Conservation (phyloP, 2,329 filamentous ascomycete species). For the Septoria linicola region DNA sequence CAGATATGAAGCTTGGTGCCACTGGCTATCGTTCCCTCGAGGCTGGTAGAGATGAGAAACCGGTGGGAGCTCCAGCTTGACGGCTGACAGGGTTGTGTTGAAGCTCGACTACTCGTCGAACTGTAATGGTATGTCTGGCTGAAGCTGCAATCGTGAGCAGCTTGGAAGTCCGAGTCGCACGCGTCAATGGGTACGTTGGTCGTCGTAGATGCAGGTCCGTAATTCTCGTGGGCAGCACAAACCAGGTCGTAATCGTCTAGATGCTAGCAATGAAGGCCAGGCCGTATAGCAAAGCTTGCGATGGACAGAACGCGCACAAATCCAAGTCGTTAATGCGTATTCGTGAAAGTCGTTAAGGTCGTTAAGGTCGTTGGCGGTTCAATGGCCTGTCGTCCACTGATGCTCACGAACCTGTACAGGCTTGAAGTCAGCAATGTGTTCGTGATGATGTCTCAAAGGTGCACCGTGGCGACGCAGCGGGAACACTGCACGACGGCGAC, state of each 20-base stretch:
- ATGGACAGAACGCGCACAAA: constrained; percentile 26
- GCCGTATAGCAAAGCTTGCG: constrained; percentile 28
- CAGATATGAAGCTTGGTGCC: constrained; percentile 65
- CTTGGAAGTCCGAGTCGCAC: constrained; percentile 1
- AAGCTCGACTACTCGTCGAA: constrained; percentile 25
- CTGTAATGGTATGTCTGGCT: neutral
- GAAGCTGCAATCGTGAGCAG: too few relatives aligned
- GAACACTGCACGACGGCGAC: constrained; percentile 35
- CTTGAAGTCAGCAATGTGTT: constrained; percentile 23
- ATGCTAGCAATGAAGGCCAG: constrained; percentile 30
- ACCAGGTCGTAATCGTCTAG: constrained; percentile 24
- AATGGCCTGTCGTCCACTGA: constrained; percentile 33
- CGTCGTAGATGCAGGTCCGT: constrained; percentile 16
- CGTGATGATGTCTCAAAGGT: constrained; percentile 20
- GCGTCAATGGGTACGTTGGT: constrained; percentile 11
- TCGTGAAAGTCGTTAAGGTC: constrained; percentile 37
- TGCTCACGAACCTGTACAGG: constrained; percentile 25
- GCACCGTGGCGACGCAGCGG: constrained; percentile 25
- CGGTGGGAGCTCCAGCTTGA: constrained; percentile 92
- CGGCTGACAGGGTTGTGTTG: constrained; percentile 51
- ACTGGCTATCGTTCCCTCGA: constrained; percentile 71
- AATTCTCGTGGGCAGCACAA: constrained; percentile 21
- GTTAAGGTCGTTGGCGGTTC: constrained; percentile 36
- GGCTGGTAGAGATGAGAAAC: constrained; percentile 73
- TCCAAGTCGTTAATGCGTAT: constrained; percentile 38